Evolutionary conservation across 106 monocot genomes (phyloP), one percentile per base, ranked within the genome.

Genomic region (Cymbidium sinense): DNA sequence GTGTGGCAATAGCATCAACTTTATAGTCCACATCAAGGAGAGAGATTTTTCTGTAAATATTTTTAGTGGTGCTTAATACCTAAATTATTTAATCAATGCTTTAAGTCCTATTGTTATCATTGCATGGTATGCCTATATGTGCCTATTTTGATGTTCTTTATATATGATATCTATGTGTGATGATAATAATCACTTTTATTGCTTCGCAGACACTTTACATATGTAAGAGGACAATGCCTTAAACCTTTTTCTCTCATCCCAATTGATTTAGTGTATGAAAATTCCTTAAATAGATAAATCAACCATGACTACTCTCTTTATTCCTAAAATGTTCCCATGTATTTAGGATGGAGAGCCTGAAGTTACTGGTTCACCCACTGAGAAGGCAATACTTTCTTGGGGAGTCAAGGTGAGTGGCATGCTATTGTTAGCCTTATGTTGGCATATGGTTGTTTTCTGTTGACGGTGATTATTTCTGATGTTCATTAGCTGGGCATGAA

Each of bases 301-400:
- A n/a, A n/a, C n/a, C n/a, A n/a, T n/a, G n/a, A n/a, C n/a, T n/a
- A n/a, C n/a, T n/a, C n/a, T n/a, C n/a, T n/a, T n/a, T 0, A 54
- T 54, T 54, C 0, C 15, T 17, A 17, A 54, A 39, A 36, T 44
- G 4, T 41, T 7, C 41, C 41, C 41, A 74, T 74, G 41, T 79
- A 35, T 71, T 82, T 41, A 94, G 91, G 76, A 79, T 74, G 88
- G 77, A n/a, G n/a, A n/a, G n/a, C n/a, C n/a, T n/a, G n/a, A n/a
- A n/a, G n/a, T n/a, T n/a, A n/a, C n/a, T n/a, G 94, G 94, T 8
- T 95, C 94, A 23, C 94, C 94, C 17, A 95, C 94, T 70, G 94
- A 95, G 79, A 95, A 91, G 82, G 91, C 94, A 37, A 91, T 95
- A 69, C 89, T 95, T 64, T 79, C 82, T 35, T 95, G 89, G 94